Evolutionary conservation across 2,329 filamentous ascomycete genomes (phyloP), one percentile per base, ranked within the genome.

Genomic region (Didymella arachidicola): DNA sequence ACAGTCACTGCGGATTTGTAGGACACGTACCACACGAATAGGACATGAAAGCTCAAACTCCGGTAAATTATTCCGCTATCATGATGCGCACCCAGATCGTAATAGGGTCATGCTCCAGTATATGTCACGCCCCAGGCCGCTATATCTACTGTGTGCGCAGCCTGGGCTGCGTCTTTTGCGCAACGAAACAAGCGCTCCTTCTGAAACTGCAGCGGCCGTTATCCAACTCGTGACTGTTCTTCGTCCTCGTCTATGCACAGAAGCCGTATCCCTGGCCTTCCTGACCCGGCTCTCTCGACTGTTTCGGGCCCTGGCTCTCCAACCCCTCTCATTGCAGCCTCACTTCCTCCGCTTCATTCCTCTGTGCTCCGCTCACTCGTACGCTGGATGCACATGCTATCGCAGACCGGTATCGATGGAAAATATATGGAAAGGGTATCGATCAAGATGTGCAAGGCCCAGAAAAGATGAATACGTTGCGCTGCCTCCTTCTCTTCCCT

Each of bases 351-450:
- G 8, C 30, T 51, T 8, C 19, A 18, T 25, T 18, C 12, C 50
- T 38, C 18, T 25, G 27, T 25, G 8, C 38, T 7, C 29, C 29
- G 41, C 41, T 44, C 39, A 19, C 49, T 26, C 44, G 32, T 53
- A 50, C 45, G 50, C 44, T 45, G 27, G 29, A 34, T 30, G 49
- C 50, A 22, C 50, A 53, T 50, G 50, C 30, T 49, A 41, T 48
- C 44, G 42, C 49, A 49, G 39, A 59, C 56, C 38, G 45, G 44
- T 59, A 57, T 55, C 53, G 43, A 60, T 57, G 52, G 25, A 67
- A 64, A 61, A 64, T 57, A 59, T 62, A 64, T 60, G 67, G 65
- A 54, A 67, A 65, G 69, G 70, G 70, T 72, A 69, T 71, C 67
- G 62, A 69, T 65, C 68, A 66, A 66, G 65, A 53, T 53, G 25